A percentile compares a stretch with the other conserved stretches of the same genome.
phyloP scores from a whole-genome alignment of 495 filamentous ascomycete species.

The Letharia columbiana region DNA sequence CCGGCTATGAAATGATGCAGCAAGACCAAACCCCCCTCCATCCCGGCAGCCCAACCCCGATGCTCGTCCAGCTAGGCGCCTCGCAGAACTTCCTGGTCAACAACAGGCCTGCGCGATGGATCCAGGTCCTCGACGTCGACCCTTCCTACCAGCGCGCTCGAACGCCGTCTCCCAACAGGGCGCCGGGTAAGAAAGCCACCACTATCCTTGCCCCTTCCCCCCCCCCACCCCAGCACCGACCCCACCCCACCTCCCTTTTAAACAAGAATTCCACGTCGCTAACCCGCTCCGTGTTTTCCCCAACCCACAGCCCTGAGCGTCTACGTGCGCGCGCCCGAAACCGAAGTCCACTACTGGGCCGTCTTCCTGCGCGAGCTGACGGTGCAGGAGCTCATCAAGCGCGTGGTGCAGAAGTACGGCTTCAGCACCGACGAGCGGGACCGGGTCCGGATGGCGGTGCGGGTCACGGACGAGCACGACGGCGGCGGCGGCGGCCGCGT shows the following conservation, averaged over 20 bases:
- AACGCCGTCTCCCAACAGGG: background rate
- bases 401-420: conserved; percentile 2
- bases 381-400: conserved; percentile 2
- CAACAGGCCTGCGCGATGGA: background rate
- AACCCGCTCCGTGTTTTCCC: background rate
- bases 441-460: background rate
- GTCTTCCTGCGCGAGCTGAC: conserved; percentile 1
- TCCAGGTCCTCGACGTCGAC: conserved; percentile 3
- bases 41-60: background rate
- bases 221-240: too few species aligned
- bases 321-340: conserved; percentile 2
- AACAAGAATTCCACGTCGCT: background rate
- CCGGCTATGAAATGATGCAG: background rate
- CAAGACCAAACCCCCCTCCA: background rate
- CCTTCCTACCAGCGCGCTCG: background rate
- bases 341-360: conserved; percentile 2
- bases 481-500: background rate
- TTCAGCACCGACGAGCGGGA: background rate
- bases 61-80: background rate
- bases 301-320: background rate
- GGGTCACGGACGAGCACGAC: background rate
- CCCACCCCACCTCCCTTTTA: too few species aligned
- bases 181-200: background rate
- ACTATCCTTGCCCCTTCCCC: background rate
- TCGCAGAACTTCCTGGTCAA: conserved; percentile 1